Conservation (phyloP, 2,329 filamentous ascomycete genomes). For the Zymoseptoria crescenta region DNA sequence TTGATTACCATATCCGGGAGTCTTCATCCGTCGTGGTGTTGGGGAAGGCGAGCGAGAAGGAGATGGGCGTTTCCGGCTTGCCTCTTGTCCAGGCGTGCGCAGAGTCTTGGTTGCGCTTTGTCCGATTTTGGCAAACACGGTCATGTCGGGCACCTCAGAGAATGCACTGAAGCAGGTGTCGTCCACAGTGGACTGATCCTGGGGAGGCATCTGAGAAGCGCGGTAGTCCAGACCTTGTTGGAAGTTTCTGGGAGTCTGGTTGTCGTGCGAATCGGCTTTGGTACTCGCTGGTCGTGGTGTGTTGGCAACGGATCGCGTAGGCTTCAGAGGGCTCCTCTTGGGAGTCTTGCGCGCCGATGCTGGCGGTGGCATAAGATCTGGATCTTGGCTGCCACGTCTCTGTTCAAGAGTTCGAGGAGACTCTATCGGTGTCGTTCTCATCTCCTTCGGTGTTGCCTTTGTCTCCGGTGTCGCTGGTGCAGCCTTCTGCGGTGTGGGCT, state of each 20-base stretch:
- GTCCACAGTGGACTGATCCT: conserved; percentile 42
- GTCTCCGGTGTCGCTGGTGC: conserved; percentile 18
- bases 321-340: conserved; percentile 22
- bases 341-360: conserved; percentile 22
- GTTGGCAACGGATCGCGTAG: conserved; percentile 17
- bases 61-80: conserved; percentile 38
- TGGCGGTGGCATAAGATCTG: conserved; percentile 26
- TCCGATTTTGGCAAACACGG: conserved; percentile 67
- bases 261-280: conserved; percentile 17
- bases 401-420: conserved; percentile 6
- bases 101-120: conserved; percentile 41
- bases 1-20: conserved; percentile 33
- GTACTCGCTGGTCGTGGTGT: conserved; percentile 19
- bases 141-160: conserved; percentile 82
- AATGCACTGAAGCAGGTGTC: conserved; percentile 79
- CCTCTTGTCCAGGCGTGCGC: conserved; percentile 27
- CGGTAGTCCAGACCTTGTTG: conserved; percentile 22
- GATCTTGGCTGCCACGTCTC: conserved; percentile 21
- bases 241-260: conserved; percentile 12
- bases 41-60: conserved; percentile 40
- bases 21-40: conserved; percentile 46
- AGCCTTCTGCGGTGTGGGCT: conserved; percentile 18
- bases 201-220: conserved; percentile 8
- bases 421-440: conserved; percentile 5
- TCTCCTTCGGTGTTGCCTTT: conserved; percentile 9